Evolutionary conservation across 2,329 filamentous ascomycete species (phyloP).

Genomic region (Fusarium sp.): DNA sequence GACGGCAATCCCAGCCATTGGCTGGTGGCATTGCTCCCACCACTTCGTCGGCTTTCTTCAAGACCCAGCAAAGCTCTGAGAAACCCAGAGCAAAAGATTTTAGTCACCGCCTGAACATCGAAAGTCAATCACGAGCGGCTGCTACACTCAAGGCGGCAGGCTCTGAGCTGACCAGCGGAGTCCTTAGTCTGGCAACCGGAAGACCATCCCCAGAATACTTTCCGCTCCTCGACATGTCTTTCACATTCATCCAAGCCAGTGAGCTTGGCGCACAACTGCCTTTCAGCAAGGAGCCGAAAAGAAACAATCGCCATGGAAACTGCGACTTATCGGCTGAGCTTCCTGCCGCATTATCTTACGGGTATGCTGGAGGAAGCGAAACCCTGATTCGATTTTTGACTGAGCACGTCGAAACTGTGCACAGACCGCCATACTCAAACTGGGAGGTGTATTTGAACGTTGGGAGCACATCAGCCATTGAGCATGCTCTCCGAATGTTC

Average conservation of each 20-base stretch:
- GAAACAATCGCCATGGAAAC: background rate
- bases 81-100: background rate
- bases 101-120: too few species aligned
- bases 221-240: slow-evolving; percentile 6
- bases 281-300: too few species aligned
- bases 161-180: background rate
- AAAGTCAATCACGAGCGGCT: too few species aligned
- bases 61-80: slow-evolving; percentile 1
- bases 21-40: slow-evolving; percentile 5
- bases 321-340: slow-evolving; percentile 1
- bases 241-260: background rate
- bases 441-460: slow-evolving; percentile 5
- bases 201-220: slow-evolving; percentile 11
- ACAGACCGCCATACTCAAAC: slow-evolving; percentile 3
- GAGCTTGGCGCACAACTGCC: too few species aligned
- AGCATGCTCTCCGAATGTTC: slow-evolving; percentile 9
- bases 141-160: background rate
- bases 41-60: slow-evolving; percentile 2
- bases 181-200: slow-evolving; percentile 3
- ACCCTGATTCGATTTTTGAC: slow-evolving; percentile 2
- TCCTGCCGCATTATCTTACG: slow-evolving; percentile 5
- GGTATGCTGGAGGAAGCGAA: slow-evolving; percentile 10
- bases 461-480: slow-evolving; percentile 7
- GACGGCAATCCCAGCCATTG: slow-evolving; percentile 7
- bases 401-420: slow-evolving; percentile 6